Base-by-base conservation (phyloP, 352 stramenopile genomes). In the Discostella stelligera region DNA sequence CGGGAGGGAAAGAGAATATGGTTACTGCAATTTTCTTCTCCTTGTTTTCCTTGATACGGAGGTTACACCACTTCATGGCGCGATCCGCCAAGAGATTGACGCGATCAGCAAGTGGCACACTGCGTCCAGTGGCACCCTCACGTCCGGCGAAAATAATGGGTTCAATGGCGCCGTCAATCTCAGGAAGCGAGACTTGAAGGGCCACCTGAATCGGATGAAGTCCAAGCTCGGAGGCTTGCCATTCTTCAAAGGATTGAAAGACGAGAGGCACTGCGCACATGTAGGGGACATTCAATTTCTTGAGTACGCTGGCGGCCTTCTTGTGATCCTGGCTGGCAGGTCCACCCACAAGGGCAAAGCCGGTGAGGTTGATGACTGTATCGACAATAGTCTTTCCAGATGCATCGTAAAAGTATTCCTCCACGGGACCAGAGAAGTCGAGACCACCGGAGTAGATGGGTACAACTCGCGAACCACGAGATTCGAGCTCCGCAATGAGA, bases 221-320 rank as follows among this genome's bases (percentile, higher is more conserved):
- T 67, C 92, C 92, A 13, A 96, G 79, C 82, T 96, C 92, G 18
- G 86, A 94, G 9, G 88, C 82, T 74, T 93, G 87, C 92, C 92
- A 96, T 80, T 96, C 93, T 77, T 96, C 91, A 63, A 96, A 96
- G 6, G 89, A 95, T 80, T 96, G 93, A 86, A 96, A 96, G 11
- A 96, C 91, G 27, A 96, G 80, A 7, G 93, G 93, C 30, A 96
- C 92, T 11, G 92, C 91, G 71, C 92, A 96, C 82, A 96, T 89
- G 83, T 96, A 96, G 2, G 92, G 92, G 52, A 87, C 74, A 73
- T 95, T 93, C 54, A 96, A 77, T 52, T 87, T 87, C 65, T 94
- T 89, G 1, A 96, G 84, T n/a, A 93, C 90, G 14, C 84, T 75
- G 46, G 94, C 86, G 21, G 92, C 91, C 87, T 95, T 95, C 20